Conservation (phyloP, 2,329 filamentous ascomycete genomes). For the Kalmusia sp. region DNA sequence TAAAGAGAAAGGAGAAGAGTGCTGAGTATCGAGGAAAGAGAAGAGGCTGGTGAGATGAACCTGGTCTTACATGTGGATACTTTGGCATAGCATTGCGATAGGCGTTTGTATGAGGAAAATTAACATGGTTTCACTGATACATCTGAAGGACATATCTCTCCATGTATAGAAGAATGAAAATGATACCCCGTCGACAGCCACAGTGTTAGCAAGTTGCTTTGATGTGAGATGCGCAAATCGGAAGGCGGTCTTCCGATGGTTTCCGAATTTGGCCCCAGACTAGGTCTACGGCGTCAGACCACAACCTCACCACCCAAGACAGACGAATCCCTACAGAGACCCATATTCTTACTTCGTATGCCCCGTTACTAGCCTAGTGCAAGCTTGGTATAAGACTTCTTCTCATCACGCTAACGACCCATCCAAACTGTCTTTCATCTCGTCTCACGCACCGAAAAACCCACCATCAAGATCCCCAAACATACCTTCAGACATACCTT, state of each 20-base stretch:
- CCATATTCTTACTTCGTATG: background rate
- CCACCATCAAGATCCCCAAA: no score
- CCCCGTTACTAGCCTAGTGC: background rate
- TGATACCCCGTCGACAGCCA: conserved; percentile 1
- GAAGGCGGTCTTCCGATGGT: background rate
- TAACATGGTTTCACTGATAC: background rate
- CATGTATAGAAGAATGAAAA: conserved; percentile 3
- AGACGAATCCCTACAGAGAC: background rate
- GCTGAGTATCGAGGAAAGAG: conserved; percentile 74
- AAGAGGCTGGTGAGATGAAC: conserved; percentile 67
- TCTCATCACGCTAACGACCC: no score
- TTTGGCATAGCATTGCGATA: conserved; percentile 4
- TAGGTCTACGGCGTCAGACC: background rate
- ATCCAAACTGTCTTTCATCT: no score
- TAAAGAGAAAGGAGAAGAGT: conserved; percentile 73
- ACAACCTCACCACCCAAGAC: background rate
- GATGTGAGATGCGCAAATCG: no score
- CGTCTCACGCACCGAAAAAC: no score
- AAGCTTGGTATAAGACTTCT: background rate
- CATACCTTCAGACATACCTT: no score
- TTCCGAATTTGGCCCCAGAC: background rate
- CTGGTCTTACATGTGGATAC: background rate
- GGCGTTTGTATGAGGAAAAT: conserved; percentile 8
- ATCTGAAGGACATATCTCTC: background rate
- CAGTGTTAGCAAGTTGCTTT: background rate